Evolutionary conservation across 1,284 basidiomycete genomes (phyloP).

Genomic region (Exsudoporus floridanus): DNA sequence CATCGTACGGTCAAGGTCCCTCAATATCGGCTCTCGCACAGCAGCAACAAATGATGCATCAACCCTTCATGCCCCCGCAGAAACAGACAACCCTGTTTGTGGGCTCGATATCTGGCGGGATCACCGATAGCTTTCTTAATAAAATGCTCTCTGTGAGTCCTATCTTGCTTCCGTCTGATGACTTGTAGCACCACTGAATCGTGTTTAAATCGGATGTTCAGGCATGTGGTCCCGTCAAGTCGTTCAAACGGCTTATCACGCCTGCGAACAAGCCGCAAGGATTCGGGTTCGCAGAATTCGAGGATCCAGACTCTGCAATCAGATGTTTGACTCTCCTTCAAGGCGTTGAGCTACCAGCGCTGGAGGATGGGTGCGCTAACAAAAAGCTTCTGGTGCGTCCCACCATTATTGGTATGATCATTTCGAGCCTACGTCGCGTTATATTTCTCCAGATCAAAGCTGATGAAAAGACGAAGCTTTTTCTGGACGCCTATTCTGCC

Average conservation of each 20-base stretch:
- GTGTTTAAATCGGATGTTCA: constrained; percentile 31
- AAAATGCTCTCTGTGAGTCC: constrained; percentile 71
- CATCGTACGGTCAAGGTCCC: constrained; percentile 82
- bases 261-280: constrained; percentile 91
- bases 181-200: background rate
- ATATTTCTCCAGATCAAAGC: constrained; percentile 70
- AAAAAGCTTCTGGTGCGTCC: constrained; percentile 82
- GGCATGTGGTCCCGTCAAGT: constrained; percentile 86
- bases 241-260: constrained; percentile 87
- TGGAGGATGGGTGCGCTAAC: constrained; percentile 80
- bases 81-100: constrained; percentile 78
- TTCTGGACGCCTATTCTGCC: constrained; percentile 80
- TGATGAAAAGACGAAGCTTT: constrained; percentile 88
- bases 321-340: constrained; percentile 81
- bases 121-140: constrained; percentile 78
- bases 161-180: background rate
- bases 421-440: constrained; percentile 42
- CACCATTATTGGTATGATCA: constrained; percentile 17
- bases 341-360: constrained; percentile 80
- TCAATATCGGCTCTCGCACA: constrained; percentile 84
- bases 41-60: constrained; percentile 67
- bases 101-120: constrained; percentile 93
- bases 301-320: constrained; percentile 85
- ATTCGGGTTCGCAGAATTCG: constrained; percentile 92
- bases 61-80: constrained; percentile 58